Percentiles rank a stretch among this genome's conserved stretches.
These are phyloP conservation scores for Colletotrichum paranaense DNA, from an alignment of 2,329 filamentous ascomycete genomes.

Conservation along the genomic window DNA sequence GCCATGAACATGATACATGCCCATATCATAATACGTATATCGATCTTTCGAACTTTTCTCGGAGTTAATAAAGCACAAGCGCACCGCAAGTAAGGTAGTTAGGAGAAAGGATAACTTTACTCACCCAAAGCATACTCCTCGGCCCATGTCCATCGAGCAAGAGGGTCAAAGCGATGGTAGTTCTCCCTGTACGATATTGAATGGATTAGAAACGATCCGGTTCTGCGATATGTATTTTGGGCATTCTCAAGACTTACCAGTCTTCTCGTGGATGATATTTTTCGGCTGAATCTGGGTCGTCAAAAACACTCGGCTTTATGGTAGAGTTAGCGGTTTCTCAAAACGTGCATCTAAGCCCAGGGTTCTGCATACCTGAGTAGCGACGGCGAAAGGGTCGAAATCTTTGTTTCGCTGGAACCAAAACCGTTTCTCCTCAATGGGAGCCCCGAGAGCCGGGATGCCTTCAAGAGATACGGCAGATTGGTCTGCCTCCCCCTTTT, in stretches of 20 bases:
- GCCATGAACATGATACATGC: constrained; percentile 52
- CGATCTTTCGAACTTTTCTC: constrained; percentile 49
- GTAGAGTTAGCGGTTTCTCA: too few relatives aligned
- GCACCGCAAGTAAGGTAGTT: background rate
- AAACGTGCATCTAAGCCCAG: too few relatives aligned
- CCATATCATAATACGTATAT: constrained; percentile 58
- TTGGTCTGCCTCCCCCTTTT: constrained; percentile 1
- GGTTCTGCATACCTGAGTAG: constrained; percentile 41
- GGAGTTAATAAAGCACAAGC: background rate
- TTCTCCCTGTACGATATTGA: constrained; percentile 47
- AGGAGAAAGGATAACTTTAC: too few relatives aligned
- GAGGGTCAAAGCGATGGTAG: constrained; percentile 59
- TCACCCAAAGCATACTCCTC: constrained; percentile 47
- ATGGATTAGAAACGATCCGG: background rate
- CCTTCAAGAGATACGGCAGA: constrained; percentile 36
- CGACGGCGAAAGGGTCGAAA: constrained; percentile 46
- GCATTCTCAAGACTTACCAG: constrained; percentile 33
- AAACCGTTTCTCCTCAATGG: constrained; percentile 42
- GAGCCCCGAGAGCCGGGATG: constrained; percentile 41
- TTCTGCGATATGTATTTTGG: too few relatives aligned
- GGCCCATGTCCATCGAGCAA: constrained; percentile 54
- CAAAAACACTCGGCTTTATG: constrained; percentile 48
- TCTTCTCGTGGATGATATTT: constrained; percentile 47
- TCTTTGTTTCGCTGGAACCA: constrained; percentile 46
- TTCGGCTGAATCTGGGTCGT: constrained; percentile 48